Percentiles rank a stretch among this genome's conserved stretches.
phyloP scores from a whole-genome alignment of 169 alveolate species.

The Plasmodium vinckei region DNA sequence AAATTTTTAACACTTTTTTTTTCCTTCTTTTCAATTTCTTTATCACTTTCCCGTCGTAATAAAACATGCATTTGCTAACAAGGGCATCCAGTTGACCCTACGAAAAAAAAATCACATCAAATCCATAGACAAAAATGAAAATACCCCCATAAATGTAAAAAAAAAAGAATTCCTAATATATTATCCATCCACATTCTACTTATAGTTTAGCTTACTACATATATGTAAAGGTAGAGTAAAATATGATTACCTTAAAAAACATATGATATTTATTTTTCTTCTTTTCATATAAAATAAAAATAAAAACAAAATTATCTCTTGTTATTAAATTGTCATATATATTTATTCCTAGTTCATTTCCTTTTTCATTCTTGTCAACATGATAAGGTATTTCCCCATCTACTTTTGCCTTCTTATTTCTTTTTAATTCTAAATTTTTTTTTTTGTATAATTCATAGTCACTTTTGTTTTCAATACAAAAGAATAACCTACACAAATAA shows the following conservation, averaged over 20 bases:
- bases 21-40: conserved; percentile 31
- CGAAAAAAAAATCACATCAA: not conserved
- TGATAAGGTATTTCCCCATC: conserved; percentile 34
- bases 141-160: not conserved
- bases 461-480: conserved; percentile 71
- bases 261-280: conserved; percentile 62
- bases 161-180: not conserved
- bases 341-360: conserved; percentile 28
- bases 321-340: conserved; percentile 41
- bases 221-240: not conserved
- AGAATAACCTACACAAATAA: conserved; percentile 21
- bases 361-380: conserved; percentile 25
- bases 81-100: conserved; percentile 69
- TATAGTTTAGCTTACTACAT: not conserved
- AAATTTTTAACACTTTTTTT: conserved; percentile 38
- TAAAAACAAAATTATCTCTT: conserved; percentile 64
- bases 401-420: conserved; percentile 1
- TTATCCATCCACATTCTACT: not conserved
- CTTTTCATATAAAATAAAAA: conserved; percentile 41
- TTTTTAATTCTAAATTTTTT: conserved; percentile 21
- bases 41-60: conserved; percentile 52
- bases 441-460: conserved; percentile 42
- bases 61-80: conserved; percentile 61
- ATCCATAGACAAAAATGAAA: not conserved
- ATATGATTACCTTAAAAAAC: conserved; percentile 44